Evolutionary conservation across 2,329 filamentous ascomycete species (phyloP).

Genomic region (Macrophomina tecta): DNA sequence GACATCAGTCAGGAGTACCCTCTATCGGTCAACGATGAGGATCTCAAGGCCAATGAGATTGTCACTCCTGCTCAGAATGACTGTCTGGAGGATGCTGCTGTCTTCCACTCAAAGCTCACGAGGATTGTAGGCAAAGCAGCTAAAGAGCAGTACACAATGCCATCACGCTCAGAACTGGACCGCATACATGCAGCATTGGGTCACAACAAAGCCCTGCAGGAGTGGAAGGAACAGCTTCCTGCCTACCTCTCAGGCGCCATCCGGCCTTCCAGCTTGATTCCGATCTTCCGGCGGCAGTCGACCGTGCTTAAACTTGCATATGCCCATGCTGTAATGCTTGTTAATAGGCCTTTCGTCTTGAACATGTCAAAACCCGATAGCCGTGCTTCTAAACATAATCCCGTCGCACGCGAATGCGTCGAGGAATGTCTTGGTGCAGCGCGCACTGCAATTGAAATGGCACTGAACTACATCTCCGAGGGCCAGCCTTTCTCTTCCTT

Average conservation of each 20-base stretch:
- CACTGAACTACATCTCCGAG: conserved; percentile 25
- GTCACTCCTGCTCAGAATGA: conserved; percentile 42
- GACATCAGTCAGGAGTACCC: conserved; percentile 69
- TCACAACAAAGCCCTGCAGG: conserved; percentile 46
- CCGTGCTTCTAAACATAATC: conserved; percentile 43
- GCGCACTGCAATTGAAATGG: conserved; percentile 45
- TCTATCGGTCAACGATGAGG: conserved; percentile 61
- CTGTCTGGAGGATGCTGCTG: conserved; percentile 58
- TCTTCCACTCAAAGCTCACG: conserved; percentile 53
- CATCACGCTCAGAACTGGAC: conserved; percentile 36
- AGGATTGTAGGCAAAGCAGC: conserved; percentile 13
- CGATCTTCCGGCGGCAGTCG: conserved; percentile 43
- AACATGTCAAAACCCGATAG: conserved; percentile 4
- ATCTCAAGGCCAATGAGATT: conserved; percentile 56
- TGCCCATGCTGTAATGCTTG: conserved; percentile 44
- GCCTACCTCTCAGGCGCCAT: conserved; percentile 51
- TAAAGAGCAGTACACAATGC: conserved; percentile 37
- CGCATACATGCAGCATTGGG: conserved; percentile 48
- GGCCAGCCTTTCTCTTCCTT: conserved; percentile 49
- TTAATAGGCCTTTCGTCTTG: conserved; percentile 41
- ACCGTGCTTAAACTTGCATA: conserved; percentile 31
- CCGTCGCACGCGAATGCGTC: conserved; percentile 47
- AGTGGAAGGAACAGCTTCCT: conserved; percentile 46
- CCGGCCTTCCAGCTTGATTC: conserved; percentile 54
- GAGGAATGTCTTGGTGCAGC: conserved; percentile 38